Evolutionary conservation across 2,329 filamentous ascomycete species (phyloP).

Genomic region (Phialophora macrospora): DNA sequence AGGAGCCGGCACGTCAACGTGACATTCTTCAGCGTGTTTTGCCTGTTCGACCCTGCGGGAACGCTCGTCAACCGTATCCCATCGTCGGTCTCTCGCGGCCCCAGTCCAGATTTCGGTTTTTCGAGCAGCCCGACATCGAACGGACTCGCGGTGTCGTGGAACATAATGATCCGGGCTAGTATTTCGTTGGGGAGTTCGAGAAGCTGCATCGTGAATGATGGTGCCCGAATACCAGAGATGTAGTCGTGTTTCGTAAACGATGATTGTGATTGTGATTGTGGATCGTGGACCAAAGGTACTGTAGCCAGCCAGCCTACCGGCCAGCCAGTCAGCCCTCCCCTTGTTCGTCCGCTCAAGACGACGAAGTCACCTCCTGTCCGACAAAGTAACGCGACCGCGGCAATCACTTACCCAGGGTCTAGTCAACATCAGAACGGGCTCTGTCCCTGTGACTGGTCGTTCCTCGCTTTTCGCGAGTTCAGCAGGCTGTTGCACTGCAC

Average conservation of each 20-base stretch:
- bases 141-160: slow-evolving; percentile 51
- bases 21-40: slow-evolving; percentile 59
- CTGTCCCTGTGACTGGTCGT: background rate
- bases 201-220: slow-evolving; percentile 18
- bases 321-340: background rate
- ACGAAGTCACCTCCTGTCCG: too few species aligned
- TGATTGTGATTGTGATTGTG: background rate
- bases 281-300: background rate
- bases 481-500: background rate
- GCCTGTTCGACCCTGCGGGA: slow-evolving; percentile 19
- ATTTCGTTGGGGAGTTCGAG: slow-evolving; percentile 64
- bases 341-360: background rate
- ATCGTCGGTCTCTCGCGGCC: slow-evolving; percentile 3
- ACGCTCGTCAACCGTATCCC: slow-evolving; percentile 9
- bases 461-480: background rate
- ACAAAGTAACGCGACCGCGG: background rate
- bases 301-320: background rate
- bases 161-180: slow-evolving; percentile 61
- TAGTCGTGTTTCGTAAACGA: slow-evolving; percentile 43
- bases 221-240: background rate
- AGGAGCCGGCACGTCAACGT: slow-evolving; percentile 62
- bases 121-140: slow-evolving; percentile 53
- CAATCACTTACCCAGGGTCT: background rate
- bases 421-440: background rate
- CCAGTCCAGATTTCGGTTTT: slow-evolving; percentile 47